Conservation (phyloP, 164 flowering plant genomes). For the Sedum album region DNA sequence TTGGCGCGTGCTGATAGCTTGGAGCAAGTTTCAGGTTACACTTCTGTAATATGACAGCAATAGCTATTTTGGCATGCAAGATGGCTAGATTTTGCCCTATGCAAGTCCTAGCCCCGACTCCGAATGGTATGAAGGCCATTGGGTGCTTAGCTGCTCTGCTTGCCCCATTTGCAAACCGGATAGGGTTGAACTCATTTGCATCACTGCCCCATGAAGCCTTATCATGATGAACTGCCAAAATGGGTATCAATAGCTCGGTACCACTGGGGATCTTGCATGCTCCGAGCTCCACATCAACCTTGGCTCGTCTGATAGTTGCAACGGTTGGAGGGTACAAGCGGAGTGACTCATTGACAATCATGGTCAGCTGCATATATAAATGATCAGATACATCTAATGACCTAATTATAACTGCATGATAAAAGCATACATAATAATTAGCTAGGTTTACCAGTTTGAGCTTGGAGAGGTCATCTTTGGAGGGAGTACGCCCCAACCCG, state of each 20-base stretch:
- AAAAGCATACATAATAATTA: not conserved
- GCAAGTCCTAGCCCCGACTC: conserved; percentile 77
- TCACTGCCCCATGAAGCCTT: conserved; percentile 75
- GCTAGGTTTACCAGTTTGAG: conserved; percentile 64
- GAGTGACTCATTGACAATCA: conserved; percentile 83
- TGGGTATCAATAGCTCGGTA: conserved; percentile 78
- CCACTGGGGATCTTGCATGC: conserved; percentile 62
- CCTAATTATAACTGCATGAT: not conserved
- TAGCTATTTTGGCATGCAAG: conserved; percentile 60
- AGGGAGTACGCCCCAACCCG: conserved; percentile 72
- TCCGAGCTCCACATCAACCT: conserved; percentile 63
- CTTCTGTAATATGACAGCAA: conserved; percentile 56
- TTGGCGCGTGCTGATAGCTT: conserved; percentile 76
- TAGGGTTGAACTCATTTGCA: conserved; percentile 79
- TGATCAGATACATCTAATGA: not conserved
- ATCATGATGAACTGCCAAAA: conserved; percentile 93
- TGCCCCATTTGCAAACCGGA: conserved; percentile 62
- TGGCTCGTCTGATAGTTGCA: conserved; percentile 80
- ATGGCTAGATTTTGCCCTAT: conserved; percentile 86
- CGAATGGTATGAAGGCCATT: conserved; percentile 86
- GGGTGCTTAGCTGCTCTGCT: conserved; percentile 79
- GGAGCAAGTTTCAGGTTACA: conserved; percentile 59
- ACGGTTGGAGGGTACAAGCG: conserved; percentile 80
- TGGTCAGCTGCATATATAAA: conserved; percentile 49
- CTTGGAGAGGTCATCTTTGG: conserved; percentile 62